phyloP scores from a whole-genome alignment of 306 rosid species.

The Quercus ilex region DNA sequence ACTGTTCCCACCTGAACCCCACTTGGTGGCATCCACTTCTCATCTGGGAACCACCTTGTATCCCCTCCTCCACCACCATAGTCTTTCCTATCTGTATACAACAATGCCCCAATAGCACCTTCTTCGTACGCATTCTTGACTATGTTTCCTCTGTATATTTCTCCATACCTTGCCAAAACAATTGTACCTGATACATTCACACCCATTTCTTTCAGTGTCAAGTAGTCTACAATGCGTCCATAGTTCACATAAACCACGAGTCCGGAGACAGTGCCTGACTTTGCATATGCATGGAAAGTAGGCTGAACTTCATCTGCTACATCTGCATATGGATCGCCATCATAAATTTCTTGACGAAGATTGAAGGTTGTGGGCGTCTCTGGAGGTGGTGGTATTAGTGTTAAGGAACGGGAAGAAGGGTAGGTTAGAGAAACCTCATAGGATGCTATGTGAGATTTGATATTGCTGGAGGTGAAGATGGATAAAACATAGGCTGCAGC shows the following conservation, averaged over 20 bases:
- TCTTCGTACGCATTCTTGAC: constrained; percentile 43
- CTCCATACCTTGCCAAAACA: constrained; percentile 54
- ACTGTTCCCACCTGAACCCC: constrained; percentile 73
- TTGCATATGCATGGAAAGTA: constrained; percentile 69
- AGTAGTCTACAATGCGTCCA: constrained; percentile 56
- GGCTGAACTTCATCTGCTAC: constrained; percentile 44
- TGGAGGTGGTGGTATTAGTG: constrained; percentile 30
- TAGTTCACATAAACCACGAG: constrained; percentile 55
- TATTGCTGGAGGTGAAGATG: constrained; percentile 32
- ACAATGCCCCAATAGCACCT: constrained; percentile 59
- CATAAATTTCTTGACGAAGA: constrained; percentile 40
- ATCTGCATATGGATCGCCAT: constrained; percentile 53
- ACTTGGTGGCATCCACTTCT: constrained; percentile 70
- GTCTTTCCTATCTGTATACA: constrained; percentile 65
- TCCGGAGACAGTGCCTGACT: constrained; percentile 49
- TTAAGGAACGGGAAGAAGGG: constrained; percentile 48
- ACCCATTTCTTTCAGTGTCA: constrained; percentile 35
- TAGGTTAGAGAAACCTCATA: constrained; percentile 45
- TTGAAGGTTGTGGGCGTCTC: constrained; percentile 31
- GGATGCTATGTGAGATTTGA: constrained; percentile 45
- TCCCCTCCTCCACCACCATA: constrained; percentile 49
- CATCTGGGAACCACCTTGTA: constrained; percentile 55
- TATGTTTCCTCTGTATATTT: constrained; percentile 62
- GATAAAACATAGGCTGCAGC: constrained; percentile 57
- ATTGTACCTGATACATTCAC: constrained; percentile 43